Conservation (phyloP, 2,329 filamentous ascomycete genomes). For the Fusarium tanahbumbuense region DNA sequence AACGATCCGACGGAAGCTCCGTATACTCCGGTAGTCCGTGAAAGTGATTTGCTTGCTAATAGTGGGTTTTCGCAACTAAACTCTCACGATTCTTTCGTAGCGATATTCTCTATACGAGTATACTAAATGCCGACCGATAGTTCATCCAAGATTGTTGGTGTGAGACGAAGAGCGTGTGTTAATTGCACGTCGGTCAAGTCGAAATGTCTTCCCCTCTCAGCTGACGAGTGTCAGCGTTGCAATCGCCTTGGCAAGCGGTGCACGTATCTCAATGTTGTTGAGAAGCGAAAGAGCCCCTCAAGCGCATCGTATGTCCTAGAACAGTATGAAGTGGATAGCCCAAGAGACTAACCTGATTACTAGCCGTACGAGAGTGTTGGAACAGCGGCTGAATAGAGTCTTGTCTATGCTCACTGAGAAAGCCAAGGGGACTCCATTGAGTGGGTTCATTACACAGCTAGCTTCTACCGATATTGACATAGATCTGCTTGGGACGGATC, state of each 20-base stretch:
- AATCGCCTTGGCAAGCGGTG: slow-evolving; percentile 22
- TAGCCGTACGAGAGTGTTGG: slow-evolving; percentile 8
- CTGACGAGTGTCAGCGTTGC: slow-evolving; percentile 29
- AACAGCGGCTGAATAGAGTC: slow-evolving; percentile 6
- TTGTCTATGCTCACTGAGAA: slow-evolving; percentile 1
- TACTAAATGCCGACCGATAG: not conserved
- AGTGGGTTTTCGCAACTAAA: not conserved
- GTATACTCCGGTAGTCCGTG: not conserved
- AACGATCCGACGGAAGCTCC: slow-evolving; percentile 13
- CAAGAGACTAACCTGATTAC: not conserved
- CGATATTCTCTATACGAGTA: not conserved
- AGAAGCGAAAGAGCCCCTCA: slow-evolving; percentile 19
- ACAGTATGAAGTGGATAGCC: no score
- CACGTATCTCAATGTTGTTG: slow-evolving; percentile 16
- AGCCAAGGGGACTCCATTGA: slow-evolving; percentile 1
- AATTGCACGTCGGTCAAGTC: slow-evolving; percentile 31
- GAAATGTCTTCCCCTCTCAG: slow-evolving; percentile 26
- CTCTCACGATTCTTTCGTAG: not conserved
- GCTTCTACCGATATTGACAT: not conserved
- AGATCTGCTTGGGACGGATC: rapidly evolving
- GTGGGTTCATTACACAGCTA: slow-evolving; percentile 6
- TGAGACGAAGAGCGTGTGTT: slow-evolving; percentile 27
- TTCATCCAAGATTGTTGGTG: not conserved
- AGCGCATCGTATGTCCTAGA: not conserved
- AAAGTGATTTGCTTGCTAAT: not conserved